phyloP scores from a whole-genome alignment of 1,284 basidiomycete species.

The Ceratobasidium sp. region DNA sequence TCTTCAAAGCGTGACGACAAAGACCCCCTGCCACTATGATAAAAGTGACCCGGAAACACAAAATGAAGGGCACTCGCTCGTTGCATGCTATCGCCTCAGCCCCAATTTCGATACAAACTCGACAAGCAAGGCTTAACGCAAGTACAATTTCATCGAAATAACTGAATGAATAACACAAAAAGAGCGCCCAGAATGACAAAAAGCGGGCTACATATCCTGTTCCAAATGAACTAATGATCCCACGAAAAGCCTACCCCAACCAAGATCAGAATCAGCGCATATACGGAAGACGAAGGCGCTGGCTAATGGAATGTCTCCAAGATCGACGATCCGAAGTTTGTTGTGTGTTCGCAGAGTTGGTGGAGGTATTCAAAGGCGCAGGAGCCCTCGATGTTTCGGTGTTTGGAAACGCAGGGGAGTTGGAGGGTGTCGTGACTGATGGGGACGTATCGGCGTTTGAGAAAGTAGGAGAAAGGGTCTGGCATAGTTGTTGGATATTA shows the following conservation, averaged over 20 bases:
- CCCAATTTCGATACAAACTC: background rate
- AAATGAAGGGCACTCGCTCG: no score
- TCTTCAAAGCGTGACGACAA: no score
- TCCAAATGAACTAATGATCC: background rate
- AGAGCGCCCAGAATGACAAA: background rate
- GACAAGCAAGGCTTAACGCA: background rate
- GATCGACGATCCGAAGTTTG: background rate
- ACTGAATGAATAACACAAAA: slow-evolving; percentile 4
- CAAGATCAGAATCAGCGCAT: background rate
- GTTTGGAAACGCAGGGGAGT: background rate
- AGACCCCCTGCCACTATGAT: no score
- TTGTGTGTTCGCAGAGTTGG: background rate
- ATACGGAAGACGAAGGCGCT: slow-evolving; percentile 1
- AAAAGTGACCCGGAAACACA: no score
- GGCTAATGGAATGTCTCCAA: background rate
- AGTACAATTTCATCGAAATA: background rate
- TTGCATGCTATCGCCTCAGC: no score
- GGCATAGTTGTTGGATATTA: background rate
- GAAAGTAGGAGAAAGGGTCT: background rate
- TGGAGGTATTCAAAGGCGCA: background rate
- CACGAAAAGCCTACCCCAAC: background rate
- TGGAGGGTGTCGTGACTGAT: background rate
- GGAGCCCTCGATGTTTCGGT: background rate
- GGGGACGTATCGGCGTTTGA: background rate
- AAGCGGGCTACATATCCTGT: background rate